Base-by-base conservation (phyloP, 1,139 yeast species). In the Nakaseomyces delphensis region DNA sequence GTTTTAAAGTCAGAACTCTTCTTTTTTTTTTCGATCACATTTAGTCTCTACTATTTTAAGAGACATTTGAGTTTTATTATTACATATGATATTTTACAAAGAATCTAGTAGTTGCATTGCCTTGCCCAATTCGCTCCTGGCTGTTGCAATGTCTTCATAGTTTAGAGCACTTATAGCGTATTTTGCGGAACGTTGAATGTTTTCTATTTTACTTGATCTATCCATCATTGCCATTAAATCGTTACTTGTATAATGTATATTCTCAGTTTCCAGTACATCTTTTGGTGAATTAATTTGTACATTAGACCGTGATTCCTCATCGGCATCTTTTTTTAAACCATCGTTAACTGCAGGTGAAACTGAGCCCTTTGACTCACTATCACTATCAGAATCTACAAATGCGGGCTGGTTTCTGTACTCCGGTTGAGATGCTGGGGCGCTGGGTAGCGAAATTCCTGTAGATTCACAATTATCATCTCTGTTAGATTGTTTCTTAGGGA, bases 151-250 rank as follows among this genome's bases (percentile, higher is more conserved):
- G 55, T 91, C 98, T 50, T 91, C 97, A 60, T 87, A 91, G 59
- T 87, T 89, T 53, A 91, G 71, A 0, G 98, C 98, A 40, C 95
- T 84, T 8, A 89, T 81, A 3, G 96, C 97, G 62, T 80, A 91
- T 61, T 82, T 84, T 40, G 96, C 91, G 51, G 78, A 83, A 57
- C 83, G 86, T 58, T 89, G 96, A 0, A 87, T 83, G 50, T 71
- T 68, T n/a, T 55, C 57, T 13, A 61, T 53, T 33, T 51, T 48
- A 9, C 41, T 46, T 3, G 59, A 48, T 15, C 50, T 47, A 31
- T 57, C 55, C 59, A 60, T 54, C 47, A 60, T 56, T 1, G 44
- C 39, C 14, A 45, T 32, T 6, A 58, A 40, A 18, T 51, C 52
- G 10, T 44, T 31, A 19, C 45, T 46, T 8, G 46, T 25, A 19